A percentile compares a stretch with the other conserved stretches of the same genome.
phyloP scores from a whole-genome alignment of 371 early-diverging fungal species.

The Zychaea mexicana region DNA sequence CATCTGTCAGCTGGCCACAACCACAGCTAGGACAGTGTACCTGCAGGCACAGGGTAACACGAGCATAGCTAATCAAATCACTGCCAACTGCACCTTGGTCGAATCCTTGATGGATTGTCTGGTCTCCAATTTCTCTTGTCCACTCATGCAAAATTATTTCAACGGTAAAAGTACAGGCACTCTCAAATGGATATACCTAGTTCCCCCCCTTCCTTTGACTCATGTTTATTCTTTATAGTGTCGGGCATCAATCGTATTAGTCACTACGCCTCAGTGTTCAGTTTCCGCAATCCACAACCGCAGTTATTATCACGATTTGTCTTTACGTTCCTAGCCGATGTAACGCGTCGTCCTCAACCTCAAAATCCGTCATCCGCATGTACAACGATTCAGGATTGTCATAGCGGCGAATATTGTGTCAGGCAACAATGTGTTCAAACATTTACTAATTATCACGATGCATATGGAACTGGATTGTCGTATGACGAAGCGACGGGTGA shows the following conservation, averaged over 20 bases:
- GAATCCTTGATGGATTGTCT: constrained; percentile 66
- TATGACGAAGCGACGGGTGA: constrained; percentile 50
- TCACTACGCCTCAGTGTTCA: constrained; percentile 48
- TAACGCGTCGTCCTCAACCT: constrained; percentile 39
- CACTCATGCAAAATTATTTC: constrained; percentile 58
- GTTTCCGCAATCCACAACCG: constrained; percentile 41
- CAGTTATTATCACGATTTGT: constrained; percentile 40
- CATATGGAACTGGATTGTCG: constrained; percentile 74
- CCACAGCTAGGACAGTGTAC: constrained; percentile 55
- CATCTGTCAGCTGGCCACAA: constrained; percentile 65
- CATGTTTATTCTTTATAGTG: constrained; percentile 16
- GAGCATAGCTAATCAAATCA: constrained; percentile 41
- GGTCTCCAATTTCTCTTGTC: constrained; percentile 66
- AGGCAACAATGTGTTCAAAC: constrained; percentile 53
- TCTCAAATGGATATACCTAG: not conserved
- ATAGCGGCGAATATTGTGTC: constrained; percentile 50
- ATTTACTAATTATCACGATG: constrained; percentile 67
- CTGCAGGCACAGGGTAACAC: constrained; percentile 48
- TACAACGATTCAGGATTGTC: constrained; percentile 39
- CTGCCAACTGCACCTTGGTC: constrained; percentile 55
- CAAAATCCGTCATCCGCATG: constrained; percentile 18
- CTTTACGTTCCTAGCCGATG: constrained; percentile 55
- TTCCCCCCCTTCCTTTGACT: not conserved
- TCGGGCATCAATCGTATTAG: constrained; percentile 32
- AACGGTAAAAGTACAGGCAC: constrained; percentile 44